Conservation (phyloP, 192 early-diverging fungal genomes). For the Rhizophagus clarus region DNA sequence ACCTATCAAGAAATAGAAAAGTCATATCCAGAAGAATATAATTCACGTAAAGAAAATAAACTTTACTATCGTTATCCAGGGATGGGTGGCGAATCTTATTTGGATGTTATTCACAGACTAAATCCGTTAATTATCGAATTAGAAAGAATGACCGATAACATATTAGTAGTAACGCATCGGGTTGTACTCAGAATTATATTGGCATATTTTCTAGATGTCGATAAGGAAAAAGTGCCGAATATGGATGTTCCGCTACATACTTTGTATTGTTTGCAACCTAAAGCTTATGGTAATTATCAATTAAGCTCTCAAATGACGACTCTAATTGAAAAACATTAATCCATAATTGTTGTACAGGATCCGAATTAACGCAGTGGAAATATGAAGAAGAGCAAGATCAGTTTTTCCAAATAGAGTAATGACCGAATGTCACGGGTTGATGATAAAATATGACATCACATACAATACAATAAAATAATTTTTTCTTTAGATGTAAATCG, state of each 20-base stretch:
- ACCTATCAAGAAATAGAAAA: constrained; percentile 80
- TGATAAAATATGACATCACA: no score
- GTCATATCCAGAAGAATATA: constrained; percentile 79
- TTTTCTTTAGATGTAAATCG: no score
- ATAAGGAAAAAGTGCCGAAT: constrained; percentile 77
- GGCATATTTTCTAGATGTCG: constrained; percentile 86
- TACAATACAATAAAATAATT: no score
- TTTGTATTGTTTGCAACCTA: constrained; percentile 79
- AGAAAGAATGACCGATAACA: constrained; percentile 87
- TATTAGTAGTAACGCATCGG: constrained; percentile 90
- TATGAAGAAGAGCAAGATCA: constrained; percentile 40
- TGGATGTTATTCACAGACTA: constrained; percentile 92
- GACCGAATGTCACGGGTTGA: no score
- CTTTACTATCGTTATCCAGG: constrained; percentile 95
- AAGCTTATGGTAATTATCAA: constrained; percentile 72
- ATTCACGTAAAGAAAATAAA: constrained; percentile 81
- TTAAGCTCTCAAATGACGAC: not conserved
- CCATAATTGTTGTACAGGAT: not conserved
- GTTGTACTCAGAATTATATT: constrained; percentile 90
- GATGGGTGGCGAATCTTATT: constrained; percentile 91
- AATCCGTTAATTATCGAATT: constrained; percentile 94
- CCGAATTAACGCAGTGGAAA: constrained; percentile 15
- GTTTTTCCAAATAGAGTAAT: constrained; percentile 36
- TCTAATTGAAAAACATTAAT: not conserved
- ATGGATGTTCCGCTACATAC: constrained; percentile 81